Evolutionary conservation across 2,329 filamentous ascomycete species (phyloP).

Genomic region (Thelonectria olida): DNA sequence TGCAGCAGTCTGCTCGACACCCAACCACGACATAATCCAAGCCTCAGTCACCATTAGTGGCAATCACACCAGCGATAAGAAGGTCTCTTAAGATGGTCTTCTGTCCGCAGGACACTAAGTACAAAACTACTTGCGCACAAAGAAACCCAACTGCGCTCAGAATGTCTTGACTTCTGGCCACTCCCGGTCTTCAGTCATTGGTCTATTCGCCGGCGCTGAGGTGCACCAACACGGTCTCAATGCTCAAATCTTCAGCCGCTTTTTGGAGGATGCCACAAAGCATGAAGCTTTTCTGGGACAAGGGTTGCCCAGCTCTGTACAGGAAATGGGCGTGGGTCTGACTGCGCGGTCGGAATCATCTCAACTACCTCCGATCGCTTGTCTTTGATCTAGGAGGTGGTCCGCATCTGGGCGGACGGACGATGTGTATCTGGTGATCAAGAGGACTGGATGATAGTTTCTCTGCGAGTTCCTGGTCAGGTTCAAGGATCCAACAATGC

Average conservation of each 20-base stretch:
- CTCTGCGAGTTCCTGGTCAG: slow-evolving; percentile 25
- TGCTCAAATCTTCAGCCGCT: slow-evolving; percentile 23
- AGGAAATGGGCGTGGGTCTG: slow-evolving; percentile 31
- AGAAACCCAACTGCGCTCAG: slow-evolving; percentile 22
- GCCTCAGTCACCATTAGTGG: not conserved
- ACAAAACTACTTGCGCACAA: slow-evolving; percentile 13
- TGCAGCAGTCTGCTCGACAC: slow-evolving; percentile 8
- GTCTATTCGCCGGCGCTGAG: slow-evolving; percentile 34
- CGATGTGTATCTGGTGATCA: slow-evolving; percentile 28
- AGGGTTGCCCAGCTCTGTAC: slow-evolving; percentile 43
- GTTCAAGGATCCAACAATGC: slow-evolving; percentile 18
- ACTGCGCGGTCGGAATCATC: slow-evolving; percentile 43
- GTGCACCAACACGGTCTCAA: slow-evolving; percentile 34
- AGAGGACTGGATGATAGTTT: slow-evolving; percentile 27
- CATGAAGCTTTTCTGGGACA: slow-evolving; percentile 19
- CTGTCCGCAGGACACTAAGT: slow-evolving; percentile 6
- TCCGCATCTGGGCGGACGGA: slow-evolving; percentile 36
- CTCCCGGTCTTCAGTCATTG: slow-evolving; percentile 25
- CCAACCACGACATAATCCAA: slow-evolving; percentile 7
- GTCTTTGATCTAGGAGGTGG: slow-evolving; percentile 37
- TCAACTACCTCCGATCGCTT: slow-evolving; percentile 37
- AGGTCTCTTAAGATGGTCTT: not conserved
- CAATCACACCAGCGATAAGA: not conserved
- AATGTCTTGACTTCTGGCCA: slow-evolving; percentile 25
- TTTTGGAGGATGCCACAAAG: slow-evolving; percentile 20